Percentiles rank a stretch among this genome's conserved stretches.
Conservation (phyloP, 2,329 filamentous ascomycete species). For the Mollisia scopiformis region DNA sequence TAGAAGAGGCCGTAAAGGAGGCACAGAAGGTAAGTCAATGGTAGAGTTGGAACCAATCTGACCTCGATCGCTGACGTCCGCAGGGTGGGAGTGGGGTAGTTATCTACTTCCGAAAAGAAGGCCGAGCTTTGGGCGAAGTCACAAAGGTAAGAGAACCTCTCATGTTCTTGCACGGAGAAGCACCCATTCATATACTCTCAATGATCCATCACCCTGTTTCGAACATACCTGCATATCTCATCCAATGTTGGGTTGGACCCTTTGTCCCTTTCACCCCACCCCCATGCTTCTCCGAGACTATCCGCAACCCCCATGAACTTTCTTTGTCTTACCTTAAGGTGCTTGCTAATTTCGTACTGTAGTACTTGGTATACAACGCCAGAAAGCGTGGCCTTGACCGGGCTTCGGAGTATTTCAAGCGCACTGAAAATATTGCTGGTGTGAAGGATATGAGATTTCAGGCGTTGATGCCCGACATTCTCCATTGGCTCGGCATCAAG, state of each 20-base stretch:
- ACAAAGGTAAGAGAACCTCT: slow-evolving; percentile 34
- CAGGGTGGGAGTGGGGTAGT: slow-evolving; percentile 50
- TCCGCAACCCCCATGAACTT: slow-evolving; percentile 14
- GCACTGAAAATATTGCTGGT: slow-evolving; percentile 97
- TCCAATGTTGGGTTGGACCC: neutral
- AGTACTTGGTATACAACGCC: slow-evolving; percentile 71
- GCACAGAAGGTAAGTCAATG: slow-evolving; percentile 66
- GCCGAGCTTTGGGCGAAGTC: slow-evolving; percentile 90
- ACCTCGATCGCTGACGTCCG: slow-evolving; percentile 10
- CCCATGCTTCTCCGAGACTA: slow-evolving; percentile 21
- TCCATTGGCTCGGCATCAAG: slow-evolving; percentile 97
- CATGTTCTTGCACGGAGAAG: slow-evolving; percentile 70
- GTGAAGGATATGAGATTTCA: slow-evolving; percentile 98
- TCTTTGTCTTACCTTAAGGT: slow-evolving; percentile 54
- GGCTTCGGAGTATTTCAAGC: slow-evolving; percentile 92
- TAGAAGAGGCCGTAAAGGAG: slow-evolving; percentile 96
- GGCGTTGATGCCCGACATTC: slow-evolving; percentile 94
- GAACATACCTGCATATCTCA: slow-evolving; percentile 20
- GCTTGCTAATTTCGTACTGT: slow-evolving; percentile 26
- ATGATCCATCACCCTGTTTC: slow-evolving; percentile 13
- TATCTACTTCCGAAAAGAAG: slow-evolving; percentile 98
- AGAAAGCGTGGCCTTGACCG: slow-evolving; percentile 78
- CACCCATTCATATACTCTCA: slow-evolving; percentile 51
- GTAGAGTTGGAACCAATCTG: neutral
- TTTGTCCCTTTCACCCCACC: slow-evolving; percentile 87